Conservation (phyloP, 768 basidiomycete species). For the Calocybe cyanea region DNA sequence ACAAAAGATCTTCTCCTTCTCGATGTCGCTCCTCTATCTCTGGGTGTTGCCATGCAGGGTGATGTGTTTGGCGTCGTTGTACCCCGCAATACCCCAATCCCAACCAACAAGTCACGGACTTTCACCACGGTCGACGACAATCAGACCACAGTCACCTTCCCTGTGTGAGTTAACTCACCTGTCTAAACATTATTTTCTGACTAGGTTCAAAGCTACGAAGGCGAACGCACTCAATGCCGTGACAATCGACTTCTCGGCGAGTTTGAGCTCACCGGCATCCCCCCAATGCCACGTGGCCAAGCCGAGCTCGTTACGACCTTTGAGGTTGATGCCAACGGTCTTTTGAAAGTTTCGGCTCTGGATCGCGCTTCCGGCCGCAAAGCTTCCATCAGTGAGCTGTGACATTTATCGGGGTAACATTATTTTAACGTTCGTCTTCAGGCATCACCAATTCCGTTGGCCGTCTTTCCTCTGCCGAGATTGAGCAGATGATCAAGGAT, state of each 20-base stretch:
- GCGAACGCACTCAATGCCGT: conserved; percentile 98
- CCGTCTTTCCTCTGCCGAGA: conserved; percentile 94
- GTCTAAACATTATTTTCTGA: conserved; percentile 7
- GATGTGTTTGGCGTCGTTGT: conserved; percentile 99
- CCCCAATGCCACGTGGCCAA: conserved; percentile 98
- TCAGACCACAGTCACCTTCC: conserved; percentile 99
- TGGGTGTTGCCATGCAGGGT: conserved; percentile 99
- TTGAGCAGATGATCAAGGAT: conserved; percentile 99
- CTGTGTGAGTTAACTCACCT: conserved; percentile 57
- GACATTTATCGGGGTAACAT: not conserved
- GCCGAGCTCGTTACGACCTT: conserved; percentile 99
- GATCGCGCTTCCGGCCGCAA: conserved; percentile 99
- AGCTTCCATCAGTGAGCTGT: conserved; percentile 85
- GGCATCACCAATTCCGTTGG: conserved; percentile 99
- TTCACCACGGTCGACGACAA: conserved; percentile 99
- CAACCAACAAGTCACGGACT: conserved; percentile 97
- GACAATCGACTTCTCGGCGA: conserved; percentile 99
- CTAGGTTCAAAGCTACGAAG: conserved; percentile 70
- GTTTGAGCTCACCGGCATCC: conserved; percentile 98
- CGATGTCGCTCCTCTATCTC: conserved; percentile 96
- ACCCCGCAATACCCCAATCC: conserved; percentile 98
- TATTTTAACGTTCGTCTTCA: conserved; percentile 24
- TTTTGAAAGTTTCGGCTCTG: conserved; percentile 97
- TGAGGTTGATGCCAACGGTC: conserved; percentile 99
- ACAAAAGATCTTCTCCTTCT: conserved; percentile 97